phyloP scores from a whole-genome alignment of 306 rosid species.

The Myrica gale region DNA sequence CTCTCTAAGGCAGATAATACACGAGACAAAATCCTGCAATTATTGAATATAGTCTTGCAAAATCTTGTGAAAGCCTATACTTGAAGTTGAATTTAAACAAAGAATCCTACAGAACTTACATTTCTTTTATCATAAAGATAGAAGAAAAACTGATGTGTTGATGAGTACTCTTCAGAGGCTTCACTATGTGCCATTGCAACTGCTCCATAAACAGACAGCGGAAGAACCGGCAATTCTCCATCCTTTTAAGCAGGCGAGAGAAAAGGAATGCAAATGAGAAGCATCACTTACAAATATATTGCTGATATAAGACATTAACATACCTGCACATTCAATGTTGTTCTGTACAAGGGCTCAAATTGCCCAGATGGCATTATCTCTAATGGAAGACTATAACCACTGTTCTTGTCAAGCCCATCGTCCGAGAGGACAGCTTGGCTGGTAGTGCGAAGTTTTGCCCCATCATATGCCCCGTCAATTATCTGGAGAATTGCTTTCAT shows the following conservation, averaged over 20 bases:
- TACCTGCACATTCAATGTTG: conserved; percentile 81
- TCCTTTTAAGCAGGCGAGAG: conserved; percentile 50
- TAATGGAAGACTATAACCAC: conserved; percentile 63
- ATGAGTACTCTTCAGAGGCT: conserved; percentile 81
- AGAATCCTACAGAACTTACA: conserved; percentile 42
- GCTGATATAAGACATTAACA: conserved; percentile 12
- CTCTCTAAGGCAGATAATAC: conserved; percentile 3
- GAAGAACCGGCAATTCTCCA: conserved; percentile 92
- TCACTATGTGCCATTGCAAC: conserved; percentile 96
- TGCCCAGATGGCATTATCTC: conserved; percentile 93
- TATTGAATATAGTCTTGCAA: background rate
- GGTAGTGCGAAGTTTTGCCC: conserved; percentile 54
- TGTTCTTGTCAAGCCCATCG: conserved; percentile 50
- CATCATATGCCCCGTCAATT: conserved; percentile 82
- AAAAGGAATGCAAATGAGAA: conserved; percentile 15
- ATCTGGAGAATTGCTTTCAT: conserved; percentile 46
- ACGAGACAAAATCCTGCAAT: background rate
- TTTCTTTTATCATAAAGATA: conserved; percentile 84
- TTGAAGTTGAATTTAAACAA: background rate
- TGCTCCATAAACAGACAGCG: conserved; percentile 88
- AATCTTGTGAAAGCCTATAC: conserved; percentile 2
- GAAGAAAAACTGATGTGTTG: conserved; percentile 86
- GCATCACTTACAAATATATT: background rate
- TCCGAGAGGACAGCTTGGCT: conserved; percentile 87
- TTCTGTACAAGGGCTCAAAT: conserved; percentile 84